Evolutionary conservation across 2,329 filamentous ascomycete genomes (phyloP), one percentile per base, ranked within the genome.

Genomic region (Saccharata proteae): DNA sequence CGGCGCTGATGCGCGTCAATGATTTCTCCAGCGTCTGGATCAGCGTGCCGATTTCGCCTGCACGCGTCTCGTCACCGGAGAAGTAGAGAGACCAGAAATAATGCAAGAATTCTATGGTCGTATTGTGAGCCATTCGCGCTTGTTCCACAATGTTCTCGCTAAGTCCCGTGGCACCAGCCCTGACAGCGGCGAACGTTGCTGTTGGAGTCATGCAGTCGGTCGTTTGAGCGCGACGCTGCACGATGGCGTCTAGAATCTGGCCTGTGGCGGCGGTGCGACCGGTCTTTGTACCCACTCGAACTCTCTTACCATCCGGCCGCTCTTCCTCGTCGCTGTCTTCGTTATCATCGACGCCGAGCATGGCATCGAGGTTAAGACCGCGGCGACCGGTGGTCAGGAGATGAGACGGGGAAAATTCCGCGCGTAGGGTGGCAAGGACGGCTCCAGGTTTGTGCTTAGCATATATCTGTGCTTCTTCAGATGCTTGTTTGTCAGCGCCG

Each of bases 31-130:
- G 66, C 7, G 85, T 88, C 51, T 93, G 82, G 6, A 80, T 76
- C 27, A 94, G 68, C 39, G 81, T 84, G 5, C 77, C 74, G 10
- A 94, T 67, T 56, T 98, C 88, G 24, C 68, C 67, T 1, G 83
- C 82, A 19, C 83, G 77, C 37, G 83, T 77, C 1, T 81, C 61
- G 48, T 94, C 83, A 10, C 86, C 88, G 0, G 86, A 94, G 16
- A 93, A 67, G 48, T 93, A 98, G 0, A 86, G 76, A 19, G 74
- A 71, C 88, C 88, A 98, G 61, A 98, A 98, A 54, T 96, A 92
- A 45, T 88, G 82, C n/a, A 98, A 63, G 47, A 96, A 98, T 49
- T 98, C 90, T 21, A 82, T 79, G 0, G 84, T 92, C 0, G 90
- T 98, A 32, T 86, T 86, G 52, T 96, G 85, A 0, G 88, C 93